Evolutionary conservation across 2,329 filamentous ascomycete genomes (phyloP), one percentile per base, ranked within the genome.

Genomic region (Trichoderma sp.): DNA sequence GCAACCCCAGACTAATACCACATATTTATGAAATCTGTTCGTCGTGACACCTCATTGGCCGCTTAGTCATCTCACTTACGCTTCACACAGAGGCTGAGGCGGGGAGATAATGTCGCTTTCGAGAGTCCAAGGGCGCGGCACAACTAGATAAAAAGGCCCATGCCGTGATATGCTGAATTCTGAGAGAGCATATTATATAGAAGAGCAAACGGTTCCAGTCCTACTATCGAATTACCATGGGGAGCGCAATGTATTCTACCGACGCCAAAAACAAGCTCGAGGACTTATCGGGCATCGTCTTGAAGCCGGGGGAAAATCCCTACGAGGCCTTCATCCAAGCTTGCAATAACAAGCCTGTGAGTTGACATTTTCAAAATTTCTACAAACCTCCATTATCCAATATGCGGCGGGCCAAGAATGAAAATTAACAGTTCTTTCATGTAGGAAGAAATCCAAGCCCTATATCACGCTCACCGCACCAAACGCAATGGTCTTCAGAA

Each of bases 401-500:
- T 15, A 4, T 28, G 6, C 4, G 6, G 15, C 26, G 4, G 0
- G 11, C 0, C 43, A 23, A 34, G 15, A 1, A 3, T 6, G 12
- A n/a, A 20, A 23, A 59, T 23, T 32, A n/a, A 36, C 7, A 9
- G 1, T 36, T 3, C 6, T 47, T 20, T 9, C 6, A 7, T 47
- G 2, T 73, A 93, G 91, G 80, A 82, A 26, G 82, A 90, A 76
- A 91, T 97, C 12, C 93, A 95, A 82, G 80, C 83, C 7, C 86
- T 90, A 55, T 98, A 98, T 80, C 84, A 87, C 12, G 86, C 84
- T 1, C 95, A 98, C 78, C 91, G 95, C 65, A 87, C 83, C 6
- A 90, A 88, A 59, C 90, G 95, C 71, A 97, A 97, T 78, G 85
- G 83, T 3, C 90, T 95, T 76, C 94, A 97, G 79, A 91, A 87